phyloP scores from a whole-genome alignment of 2,329 filamentous ascomycete species.

The Cladophialophora chaetospira region DNA sequence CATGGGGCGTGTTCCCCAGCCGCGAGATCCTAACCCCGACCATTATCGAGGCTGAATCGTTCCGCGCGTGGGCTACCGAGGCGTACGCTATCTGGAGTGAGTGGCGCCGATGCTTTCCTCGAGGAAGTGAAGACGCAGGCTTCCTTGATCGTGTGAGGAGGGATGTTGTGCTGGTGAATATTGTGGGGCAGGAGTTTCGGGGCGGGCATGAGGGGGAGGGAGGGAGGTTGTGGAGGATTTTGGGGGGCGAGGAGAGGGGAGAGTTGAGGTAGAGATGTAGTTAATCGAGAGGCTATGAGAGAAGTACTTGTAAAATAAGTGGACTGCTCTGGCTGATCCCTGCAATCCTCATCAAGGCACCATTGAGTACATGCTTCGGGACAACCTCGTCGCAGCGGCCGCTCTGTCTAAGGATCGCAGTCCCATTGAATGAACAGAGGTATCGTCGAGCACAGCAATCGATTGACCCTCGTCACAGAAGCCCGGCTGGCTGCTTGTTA shows the following conservation, averaged over 20 bases:
- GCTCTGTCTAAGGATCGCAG: no score
- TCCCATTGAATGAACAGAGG: no score
- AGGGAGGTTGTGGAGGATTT: slow-evolving; percentile 31
- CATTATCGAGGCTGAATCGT: slow-evolving; percentile 94
- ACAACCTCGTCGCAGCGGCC: no score
- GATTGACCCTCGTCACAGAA: no score
- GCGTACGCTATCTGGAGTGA: slow-evolving; percentile 94
- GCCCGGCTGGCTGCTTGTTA: no score
- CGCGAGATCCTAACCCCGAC: slow-evolving; percentile 97
- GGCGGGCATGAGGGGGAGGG: slow-evolving; percentile 40
- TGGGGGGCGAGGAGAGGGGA: slow-evolving; percentile 7
- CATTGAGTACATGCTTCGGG: background rate
- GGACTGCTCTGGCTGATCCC: background rate
- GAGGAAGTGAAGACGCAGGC: slow-evolving; percentile 68
- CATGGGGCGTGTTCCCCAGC: slow-evolving; percentile 92
- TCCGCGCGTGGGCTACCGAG: slow-evolving; percentile 92
- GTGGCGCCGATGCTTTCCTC: slow-evolving; percentile 87
- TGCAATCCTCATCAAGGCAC: background rate
- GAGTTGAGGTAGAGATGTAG: background rate
- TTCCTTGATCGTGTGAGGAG: slow-evolving; percentile 68
- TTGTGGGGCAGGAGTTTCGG: slow-evolving; percentile 50
- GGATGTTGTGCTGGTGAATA: slow-evolving; percentile 85
- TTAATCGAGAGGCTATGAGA: background rate
- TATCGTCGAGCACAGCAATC: no score
- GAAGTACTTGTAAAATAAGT: background rate